phyloP scores from a whole-genome alignment of 108 stramenopile genomes.

The Stephanodiscus minutulus region DNA sequence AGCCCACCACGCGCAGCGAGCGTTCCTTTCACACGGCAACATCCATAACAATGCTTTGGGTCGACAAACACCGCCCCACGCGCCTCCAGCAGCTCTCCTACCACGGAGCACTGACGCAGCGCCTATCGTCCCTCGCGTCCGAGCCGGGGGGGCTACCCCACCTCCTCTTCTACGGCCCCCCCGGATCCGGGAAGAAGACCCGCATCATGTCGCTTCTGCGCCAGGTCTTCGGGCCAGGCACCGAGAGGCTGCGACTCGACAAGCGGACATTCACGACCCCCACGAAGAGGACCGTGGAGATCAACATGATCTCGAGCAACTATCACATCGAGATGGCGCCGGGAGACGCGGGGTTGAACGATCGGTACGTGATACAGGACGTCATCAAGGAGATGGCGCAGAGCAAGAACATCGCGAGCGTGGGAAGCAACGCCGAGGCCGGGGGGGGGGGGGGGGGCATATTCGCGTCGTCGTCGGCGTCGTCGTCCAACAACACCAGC shows the following conservation, averaged over 20 bases:
- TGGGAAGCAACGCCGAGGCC: conserved; percentile 14
- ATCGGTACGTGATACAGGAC: conserved; percentile 97
- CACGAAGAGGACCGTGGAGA: conserved; percentile 84
- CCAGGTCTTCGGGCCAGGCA: conserved; percentile 89
- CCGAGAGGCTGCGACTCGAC: conserved; percentile 79
- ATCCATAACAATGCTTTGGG: conserved; percentile 91
- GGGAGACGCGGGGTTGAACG: conserved; percentile 94
- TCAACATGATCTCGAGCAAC: conserved; percentile 92
- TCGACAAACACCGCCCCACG: conserved; percentile 97
- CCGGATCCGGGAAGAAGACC: conserved; percentile 97
- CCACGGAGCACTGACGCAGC: conserved; percentile 76
- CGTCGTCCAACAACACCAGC: conserved; percentile 2
- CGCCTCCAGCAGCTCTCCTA: conserved; percentile 86
- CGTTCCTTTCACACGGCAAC: too few species aligned
- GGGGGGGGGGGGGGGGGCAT: conserved; percentile 2
- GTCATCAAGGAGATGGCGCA: conserved; percentile 99
- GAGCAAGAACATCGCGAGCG: conserved; percentile 64
- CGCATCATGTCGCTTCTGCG: conserved; percentile 91
- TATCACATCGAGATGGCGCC: conserved; percentile 98
- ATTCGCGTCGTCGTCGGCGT: neutral
- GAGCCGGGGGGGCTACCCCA: conserved; percentile 86
- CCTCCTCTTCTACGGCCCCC: conserved; percentile 96
- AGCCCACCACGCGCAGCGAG: too few species aligned
- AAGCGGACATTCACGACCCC: conserved; percentile 87
- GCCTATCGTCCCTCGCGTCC: conserved; percentile 67